Percentiles rank a stretch among this genome's conserved stretches.
Evolutionary conservation across 768 basidiomycete genomes (phyloP).

Genomic region (Serendipita vermifera): DNA sequence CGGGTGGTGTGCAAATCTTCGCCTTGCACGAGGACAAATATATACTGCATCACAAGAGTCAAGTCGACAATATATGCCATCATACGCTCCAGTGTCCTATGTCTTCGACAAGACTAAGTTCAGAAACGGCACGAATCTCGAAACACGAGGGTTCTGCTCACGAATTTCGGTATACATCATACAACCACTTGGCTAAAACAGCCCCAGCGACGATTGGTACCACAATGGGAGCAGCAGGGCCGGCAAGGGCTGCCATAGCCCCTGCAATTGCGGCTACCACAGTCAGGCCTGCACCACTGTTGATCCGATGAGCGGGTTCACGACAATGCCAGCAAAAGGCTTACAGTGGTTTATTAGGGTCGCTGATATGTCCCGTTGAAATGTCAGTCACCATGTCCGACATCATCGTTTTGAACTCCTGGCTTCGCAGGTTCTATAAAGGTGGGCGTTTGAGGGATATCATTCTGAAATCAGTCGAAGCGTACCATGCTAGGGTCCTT

Average conservation of each 20-base stretch:
- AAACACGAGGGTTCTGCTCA: neutral
- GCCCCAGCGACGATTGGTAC: neutral
- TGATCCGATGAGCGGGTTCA: too few relatives aligned
- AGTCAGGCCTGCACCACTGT: neutral
- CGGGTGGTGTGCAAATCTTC: neutral
- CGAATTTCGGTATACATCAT: neutral
- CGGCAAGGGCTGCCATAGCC: neutral
- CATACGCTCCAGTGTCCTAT: slow-evolving; percentile 13
- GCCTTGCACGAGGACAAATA: slow-evolving; percentile 13
- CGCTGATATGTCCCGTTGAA: too few relatives aligned
- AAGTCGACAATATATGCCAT: slow-evolving; percentile 22
- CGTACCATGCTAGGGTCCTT: neutral
- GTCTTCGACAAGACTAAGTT: neutral
- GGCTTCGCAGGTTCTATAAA: too few relatives aligned
- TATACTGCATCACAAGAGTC: slow-evolving; percentile 19
- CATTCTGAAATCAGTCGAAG: too few relatives aligned
- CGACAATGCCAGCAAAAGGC: too few relatives aligned
- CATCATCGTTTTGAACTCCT: too few relatives aligned
- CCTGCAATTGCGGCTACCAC: neutral
- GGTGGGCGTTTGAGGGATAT: too few relatives aligned
- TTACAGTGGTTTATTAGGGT: too few relatives aligned
- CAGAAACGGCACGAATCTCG: too few relatives aligned
- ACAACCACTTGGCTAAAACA: neutral
- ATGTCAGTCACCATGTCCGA: too few relatives aligned
- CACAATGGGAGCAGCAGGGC: neutral